phyloP scores from a whole-genome alignment of 164 flowering plant genomes.

The Dillenia turbinata region DNA sequence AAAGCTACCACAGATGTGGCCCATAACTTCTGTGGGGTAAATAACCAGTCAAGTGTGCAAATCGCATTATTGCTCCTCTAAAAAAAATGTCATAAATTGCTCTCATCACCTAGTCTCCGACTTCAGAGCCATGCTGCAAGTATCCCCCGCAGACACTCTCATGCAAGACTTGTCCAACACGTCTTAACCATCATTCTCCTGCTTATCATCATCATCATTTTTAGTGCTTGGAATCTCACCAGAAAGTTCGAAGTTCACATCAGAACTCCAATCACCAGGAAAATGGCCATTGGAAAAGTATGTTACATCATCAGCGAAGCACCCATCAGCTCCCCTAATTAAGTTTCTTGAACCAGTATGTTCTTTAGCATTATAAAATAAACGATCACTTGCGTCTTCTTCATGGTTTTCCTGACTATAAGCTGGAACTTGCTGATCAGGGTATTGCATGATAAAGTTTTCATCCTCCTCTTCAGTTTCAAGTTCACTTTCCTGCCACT shows the following conservation, averaged over 20 bases:
- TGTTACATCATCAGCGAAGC: slow-evolving; percentile 17
- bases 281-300: slow-evolving; percentile 1
- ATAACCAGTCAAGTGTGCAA: no score
- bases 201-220: no score
- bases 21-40: no score
- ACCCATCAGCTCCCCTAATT: slow-evolving; percentile 17
- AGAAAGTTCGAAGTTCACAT: background rate
- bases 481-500: slow-evolving; percentile 40
- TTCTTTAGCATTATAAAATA: slow-evolving; percentile 7
- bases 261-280: background rate
- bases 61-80: no score
- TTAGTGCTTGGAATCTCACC: background rate
- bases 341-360: slow-evolving; percentile 2
- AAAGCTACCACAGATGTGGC: no score
- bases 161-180: no score
- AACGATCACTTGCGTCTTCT: slow-evolving; percentile 9
- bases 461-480: slow-evolving; percentile 36
- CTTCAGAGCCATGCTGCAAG: no score
- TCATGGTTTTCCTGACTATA: slow-evolving; percentile 10
- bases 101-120: no score
- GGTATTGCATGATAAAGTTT: slow-evolving; percentile 40
- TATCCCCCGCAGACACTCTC: no score
- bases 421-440: slow-evolving; percentile 14
- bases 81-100: no score
- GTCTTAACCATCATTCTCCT: no score